phyloP scores from a whole-genome alignment of 148 eudicot species.

The Diospyros lotus region DNA sequence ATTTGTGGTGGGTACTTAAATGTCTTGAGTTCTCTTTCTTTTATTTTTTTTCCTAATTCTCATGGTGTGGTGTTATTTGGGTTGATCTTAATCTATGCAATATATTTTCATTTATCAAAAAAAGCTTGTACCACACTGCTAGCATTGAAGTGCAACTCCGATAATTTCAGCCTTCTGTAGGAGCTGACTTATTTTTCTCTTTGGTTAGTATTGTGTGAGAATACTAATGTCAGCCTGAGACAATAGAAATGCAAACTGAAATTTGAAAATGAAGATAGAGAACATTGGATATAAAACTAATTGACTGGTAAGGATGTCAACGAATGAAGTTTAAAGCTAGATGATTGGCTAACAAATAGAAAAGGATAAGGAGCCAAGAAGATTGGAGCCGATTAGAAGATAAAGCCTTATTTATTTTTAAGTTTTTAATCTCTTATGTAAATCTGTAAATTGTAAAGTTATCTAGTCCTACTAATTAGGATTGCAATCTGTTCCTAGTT shows the following conservation, averaged over 20 bases:
- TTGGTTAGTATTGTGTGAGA: neutral
- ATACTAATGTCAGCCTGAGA: neutral
- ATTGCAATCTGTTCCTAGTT: too few species aligned
- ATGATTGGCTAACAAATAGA: too few species aligned
- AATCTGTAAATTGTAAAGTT: too few species aligned
- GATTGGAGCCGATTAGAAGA: too few species aligned
- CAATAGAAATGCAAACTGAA: neutral
- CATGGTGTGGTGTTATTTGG: neutral
- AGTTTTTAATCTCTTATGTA: too few species aligned
- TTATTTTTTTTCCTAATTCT: neutral
- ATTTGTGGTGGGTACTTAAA: conserved; percentile 64
- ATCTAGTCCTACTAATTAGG: too few species aligned
- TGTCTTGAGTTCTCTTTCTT: neutral
- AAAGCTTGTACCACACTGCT: neutral
- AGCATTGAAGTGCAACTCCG: neutral
- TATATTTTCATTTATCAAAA: neutral
- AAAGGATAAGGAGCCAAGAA: too few species aligned
- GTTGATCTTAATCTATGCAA: neutral
- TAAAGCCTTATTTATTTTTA: too few species aligned
- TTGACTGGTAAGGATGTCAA: neutral
- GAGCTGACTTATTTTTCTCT: neutral
- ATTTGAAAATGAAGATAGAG: conserved; percentile 2
- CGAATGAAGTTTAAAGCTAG: too few species aligned
- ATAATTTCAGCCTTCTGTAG: neutral
- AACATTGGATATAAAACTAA: neutral